Evolutionary conservation across 78 protist genomes (phyloP), one percentile per base, ranked within the genome.

Genomic region (Dictyostelium firmibasis): DNA sequence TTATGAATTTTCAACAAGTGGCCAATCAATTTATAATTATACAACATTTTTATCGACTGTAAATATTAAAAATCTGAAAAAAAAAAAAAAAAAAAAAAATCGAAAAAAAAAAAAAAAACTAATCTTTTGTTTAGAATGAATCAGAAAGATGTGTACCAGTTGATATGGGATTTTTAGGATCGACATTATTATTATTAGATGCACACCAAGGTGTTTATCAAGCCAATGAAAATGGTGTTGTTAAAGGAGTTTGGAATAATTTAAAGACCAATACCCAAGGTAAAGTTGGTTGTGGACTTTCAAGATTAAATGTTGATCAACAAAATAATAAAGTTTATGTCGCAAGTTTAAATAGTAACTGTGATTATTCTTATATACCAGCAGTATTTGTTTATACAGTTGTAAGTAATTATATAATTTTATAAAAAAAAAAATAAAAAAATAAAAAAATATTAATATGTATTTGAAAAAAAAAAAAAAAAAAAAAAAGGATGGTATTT

Each of bases 321-420:
- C 29, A 2, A 5, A 89, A 89, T 33, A 25, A 70, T 29, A 44
- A 41, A 31, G 57, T 89, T 29, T 89, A 89, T 50, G 53, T 89
- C 11, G 50, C 50, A 20, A 81, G 87, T 47, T 27, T 57, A 5
- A 89, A 89, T 69, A n/a, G 72, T 10, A 29, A 62, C 23, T 89
- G 94, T 47, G 87, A 89, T 50, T 35, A 31, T 35, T 50, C 60
- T 20, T 70, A 89, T 44, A 9, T 23, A 31, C 43, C 62, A 8
- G 94, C 87, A 67, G 72, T 89, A 43, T 89, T 81, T 89, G 94
- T 89, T 13, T 89, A 69, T 69, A 69, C 74, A 50, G 8, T 69
- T 3, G 92, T 85, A 85, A 35, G 92, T 44, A 14, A 27, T 31
- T 1, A 38, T 38, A 44, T n/a, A n/a, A n/a, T n/a, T n/a, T n/a